phyloP scores from a whole-genome alignment of 2,329 filamentous ascomycete genomes.

The Scedosporium minutisporum region DNA sequence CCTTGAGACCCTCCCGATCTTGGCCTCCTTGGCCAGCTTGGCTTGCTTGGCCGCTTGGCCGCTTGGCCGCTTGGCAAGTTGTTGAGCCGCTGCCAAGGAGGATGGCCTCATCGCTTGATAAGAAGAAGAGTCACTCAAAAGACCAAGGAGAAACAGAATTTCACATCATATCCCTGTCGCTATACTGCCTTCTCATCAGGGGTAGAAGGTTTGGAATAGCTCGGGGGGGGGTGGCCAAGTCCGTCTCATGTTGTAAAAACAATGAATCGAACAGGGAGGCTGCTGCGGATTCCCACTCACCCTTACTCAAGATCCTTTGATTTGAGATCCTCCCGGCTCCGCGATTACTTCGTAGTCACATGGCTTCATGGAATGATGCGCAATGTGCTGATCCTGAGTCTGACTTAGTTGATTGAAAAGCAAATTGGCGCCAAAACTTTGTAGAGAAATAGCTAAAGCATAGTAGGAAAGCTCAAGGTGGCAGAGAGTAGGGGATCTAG shows the following conservation, averaged over 20 bases:
- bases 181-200: no score
- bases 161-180: no score
- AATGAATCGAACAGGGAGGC: background rate
- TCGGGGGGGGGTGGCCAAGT: background rate
- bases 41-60: background rate
- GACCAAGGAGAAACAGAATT: background rate
- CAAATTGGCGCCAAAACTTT: no score
- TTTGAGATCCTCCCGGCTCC: background rate
- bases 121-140: background rate
- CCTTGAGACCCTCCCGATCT: background rate
- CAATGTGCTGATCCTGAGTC: no score
- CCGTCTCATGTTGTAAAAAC: background rate
- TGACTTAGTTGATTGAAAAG: no score
- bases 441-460: no score
- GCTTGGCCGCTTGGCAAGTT: background rate
- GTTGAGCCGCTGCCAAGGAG: background rate
- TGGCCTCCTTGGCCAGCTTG: background rate
- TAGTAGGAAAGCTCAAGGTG: no score
- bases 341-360: background rate
- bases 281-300: background rate
- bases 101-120: background rate
- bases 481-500: no score
- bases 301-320: background rate
- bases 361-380: background rate
- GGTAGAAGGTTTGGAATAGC: no score